Evolutionary conservation across 2,329 filamentous ascomycete genomes (phyloP).

Genomic region (Beauveria australis): DNA sequence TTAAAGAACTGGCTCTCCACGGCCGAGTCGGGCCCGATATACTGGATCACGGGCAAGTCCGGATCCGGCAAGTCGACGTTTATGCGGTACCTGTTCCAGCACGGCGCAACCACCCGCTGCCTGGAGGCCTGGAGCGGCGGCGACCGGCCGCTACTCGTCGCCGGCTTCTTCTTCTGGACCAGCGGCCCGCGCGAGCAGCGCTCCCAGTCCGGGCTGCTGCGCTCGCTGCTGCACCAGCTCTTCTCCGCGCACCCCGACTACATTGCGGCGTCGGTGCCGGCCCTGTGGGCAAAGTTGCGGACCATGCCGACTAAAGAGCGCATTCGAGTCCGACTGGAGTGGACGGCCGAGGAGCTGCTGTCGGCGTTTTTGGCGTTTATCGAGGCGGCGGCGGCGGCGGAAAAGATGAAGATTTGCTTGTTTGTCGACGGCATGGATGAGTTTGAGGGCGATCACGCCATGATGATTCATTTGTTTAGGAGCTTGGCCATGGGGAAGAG

Average conservation of each 20-base stretch:
- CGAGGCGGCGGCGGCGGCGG: constrained; percentile 13
- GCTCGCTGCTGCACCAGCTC: constrained; percentile 29
- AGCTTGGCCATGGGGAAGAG: constrained; percentile 13
- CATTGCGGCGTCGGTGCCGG: constrained; percentile 20
- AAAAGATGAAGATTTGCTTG: constrained; percentile 18
- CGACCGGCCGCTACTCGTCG: constrained; percentile 20
- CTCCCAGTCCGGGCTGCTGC: constrained; percentile 28
- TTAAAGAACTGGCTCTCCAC: constrained; percentile 23
- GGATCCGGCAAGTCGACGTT: constrained; percentile 40
- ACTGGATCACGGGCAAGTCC: constrained; percentile 33
- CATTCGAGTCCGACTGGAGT: constrained; percentile 21
- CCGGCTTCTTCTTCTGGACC: constrained; percentile 39
- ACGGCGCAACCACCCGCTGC: constrained; percentile 12
- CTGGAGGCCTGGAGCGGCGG: constrained; percentile 19
- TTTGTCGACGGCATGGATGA: constrained; percentile 28
- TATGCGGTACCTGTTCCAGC: constrained; percentile 29
- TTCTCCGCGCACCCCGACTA: constrained; percentile 19
- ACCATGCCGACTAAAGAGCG: constrained; percentile 24
- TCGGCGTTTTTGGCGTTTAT: constrained; percentile 18
- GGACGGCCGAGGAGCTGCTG: constrained; percentile 23
- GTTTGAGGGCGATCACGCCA: constrained; percentile 23
- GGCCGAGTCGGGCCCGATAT: constrained; percentile 18
- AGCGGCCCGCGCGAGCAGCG: constrained; percentile 30
- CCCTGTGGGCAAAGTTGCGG: constrained; percentile 20
- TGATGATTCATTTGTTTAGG: constrained; percentile 22